phyloP scores from a whole-genome alignment of 2,329 filamentous ascomycete species.

The Penicillium sp. region DNA sequence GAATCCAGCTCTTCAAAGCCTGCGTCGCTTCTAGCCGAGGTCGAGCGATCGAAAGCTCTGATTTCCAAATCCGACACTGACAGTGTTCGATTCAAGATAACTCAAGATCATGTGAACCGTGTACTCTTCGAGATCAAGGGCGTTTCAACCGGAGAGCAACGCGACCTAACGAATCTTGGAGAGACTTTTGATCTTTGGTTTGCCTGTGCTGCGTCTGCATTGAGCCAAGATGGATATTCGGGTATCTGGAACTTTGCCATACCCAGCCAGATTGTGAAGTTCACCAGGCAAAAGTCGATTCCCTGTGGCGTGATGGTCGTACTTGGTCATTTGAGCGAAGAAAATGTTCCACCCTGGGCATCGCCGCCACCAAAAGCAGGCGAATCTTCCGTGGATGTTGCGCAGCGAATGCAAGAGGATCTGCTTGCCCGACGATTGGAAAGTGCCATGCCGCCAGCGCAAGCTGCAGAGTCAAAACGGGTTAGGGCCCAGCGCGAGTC shows the following conservation, averaged over 20 bases:
- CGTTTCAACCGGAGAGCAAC: background rate
- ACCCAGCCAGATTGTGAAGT: background rate
- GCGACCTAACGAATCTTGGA: background rate
- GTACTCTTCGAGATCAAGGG: background rate
- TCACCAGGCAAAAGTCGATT: background rate
- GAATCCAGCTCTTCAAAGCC: background rate
- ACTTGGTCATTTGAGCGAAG: background rate
- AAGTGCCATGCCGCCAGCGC: background rate
- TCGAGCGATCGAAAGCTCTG: background rate
- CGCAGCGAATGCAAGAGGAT: background rate
- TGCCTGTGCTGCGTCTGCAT: constrained; percentile 5
- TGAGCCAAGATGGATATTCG: constrained; percentile 1
- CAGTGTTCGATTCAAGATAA: background rate
- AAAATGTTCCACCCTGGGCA: background rate
- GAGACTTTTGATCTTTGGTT: constrained; percentile 4
- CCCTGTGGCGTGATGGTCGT: constrained; percentile 1
- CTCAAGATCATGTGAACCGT: background rate
- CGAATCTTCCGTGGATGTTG: background rate
- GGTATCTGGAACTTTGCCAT: constrained; percentile 6
- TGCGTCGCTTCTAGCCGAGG: background rate
- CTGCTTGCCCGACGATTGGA: background rate
- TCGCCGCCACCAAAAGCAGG: background rate
- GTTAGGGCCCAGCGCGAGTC: background rate
- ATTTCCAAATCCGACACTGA: background rate
- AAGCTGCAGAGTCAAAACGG: background rate